Conservation (phyloP, 176 grass and related monocot genomes). For the Zizania latifolia region DNA sequence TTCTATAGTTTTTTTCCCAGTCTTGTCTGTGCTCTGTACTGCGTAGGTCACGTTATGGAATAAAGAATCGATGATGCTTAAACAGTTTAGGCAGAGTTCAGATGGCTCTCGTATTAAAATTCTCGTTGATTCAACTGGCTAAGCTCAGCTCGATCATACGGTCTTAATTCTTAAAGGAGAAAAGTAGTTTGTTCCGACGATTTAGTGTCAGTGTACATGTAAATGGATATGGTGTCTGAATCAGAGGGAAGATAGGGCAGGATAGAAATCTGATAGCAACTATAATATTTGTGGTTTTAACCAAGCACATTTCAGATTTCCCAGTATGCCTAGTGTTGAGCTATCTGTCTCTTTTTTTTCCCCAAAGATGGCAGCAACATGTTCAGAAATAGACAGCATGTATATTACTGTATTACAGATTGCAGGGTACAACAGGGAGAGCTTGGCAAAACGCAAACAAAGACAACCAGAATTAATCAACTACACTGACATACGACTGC, state of each 20-base stretch:
- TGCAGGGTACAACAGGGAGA: not conserved
- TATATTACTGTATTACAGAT: not conserved
- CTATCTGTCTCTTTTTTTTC: not conserved
- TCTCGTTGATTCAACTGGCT: not conserved
- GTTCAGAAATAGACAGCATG: not conserved
- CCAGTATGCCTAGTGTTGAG: not conserved
- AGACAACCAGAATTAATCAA: not conserved
- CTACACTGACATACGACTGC: not conserved
- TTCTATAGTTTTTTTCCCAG: not conserved
- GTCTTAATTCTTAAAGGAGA: not conserved
- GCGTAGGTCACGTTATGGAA: not conserved
- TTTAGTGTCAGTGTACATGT: not conserved
- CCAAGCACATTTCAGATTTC: not conserved
- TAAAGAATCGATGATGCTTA: not conserved
- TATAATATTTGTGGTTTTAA: not conserved
- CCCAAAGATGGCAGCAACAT: not conserved
- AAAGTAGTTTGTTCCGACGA: not conserved
- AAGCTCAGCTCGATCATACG: not conserved
- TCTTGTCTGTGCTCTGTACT: not conserved
- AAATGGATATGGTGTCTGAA: not conserved
- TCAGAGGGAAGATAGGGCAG: not conserved
- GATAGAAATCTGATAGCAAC: not conserved
- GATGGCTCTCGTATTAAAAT: not conserved
- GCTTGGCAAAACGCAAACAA: not conserved
- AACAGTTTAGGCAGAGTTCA: not conserved